Conservation (phyloP, 2,329 filamentous ascomycete species). For the Teratosphaeria viscida region DNA sequence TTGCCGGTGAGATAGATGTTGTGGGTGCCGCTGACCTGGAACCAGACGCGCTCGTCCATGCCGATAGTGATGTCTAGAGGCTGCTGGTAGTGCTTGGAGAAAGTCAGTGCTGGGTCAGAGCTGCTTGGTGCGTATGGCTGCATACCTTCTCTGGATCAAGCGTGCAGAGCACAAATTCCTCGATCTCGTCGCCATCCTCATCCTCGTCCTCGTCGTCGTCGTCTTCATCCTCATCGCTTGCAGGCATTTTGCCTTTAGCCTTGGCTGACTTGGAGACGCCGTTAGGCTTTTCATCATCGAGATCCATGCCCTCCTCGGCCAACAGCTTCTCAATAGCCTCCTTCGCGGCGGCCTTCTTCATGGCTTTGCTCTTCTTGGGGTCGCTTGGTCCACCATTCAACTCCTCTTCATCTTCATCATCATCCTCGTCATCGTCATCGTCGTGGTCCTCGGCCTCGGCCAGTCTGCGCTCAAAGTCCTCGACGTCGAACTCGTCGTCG, state of each 20-base stretch:
- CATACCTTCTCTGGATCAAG: conserved; percentile 84
- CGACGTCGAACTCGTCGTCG: conserved; percentile 45
- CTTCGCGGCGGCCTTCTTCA: conserved; percentile 64
- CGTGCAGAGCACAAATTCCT: conserved; percentile 92
- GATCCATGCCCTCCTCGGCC: conserved; percentile 59
- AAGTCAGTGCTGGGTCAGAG: not conserved
- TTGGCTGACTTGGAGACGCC: conserved; percentile 53
- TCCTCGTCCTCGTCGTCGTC: conserved; percentile 45
- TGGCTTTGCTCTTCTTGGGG: conserved; percentile 79
- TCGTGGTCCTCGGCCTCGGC: conserved; percentile 38
- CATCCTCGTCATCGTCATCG: conserved; percentile 41
- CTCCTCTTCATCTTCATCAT: conserved; percentile 57
- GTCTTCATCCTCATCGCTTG: conserved; percentile 40
- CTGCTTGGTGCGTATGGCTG: not conserved
- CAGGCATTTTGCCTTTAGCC: conserved; percentile 57
- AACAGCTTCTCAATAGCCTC: conserved; percentile 62
- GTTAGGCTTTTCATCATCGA: conserved; percentile 50
- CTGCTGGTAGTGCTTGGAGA: conserved; percentile 80
- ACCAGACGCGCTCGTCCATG: conserved; percentile 83
- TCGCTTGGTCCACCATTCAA: conserved; percentile 84
- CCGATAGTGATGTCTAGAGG: conserved; percentile 83
- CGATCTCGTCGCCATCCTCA: conserved; percentile 53
- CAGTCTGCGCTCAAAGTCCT: conserved; percentile 45
- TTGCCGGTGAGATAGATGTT: conserved; percentile 89
- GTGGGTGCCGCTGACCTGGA: conserved; percentile 83